Evolutionary conservation across 352 stramenopile genomes (phyloP), one percentile per base, ranked within the genome.

Genomic region (Globisporangium echinulatum): DNA sequence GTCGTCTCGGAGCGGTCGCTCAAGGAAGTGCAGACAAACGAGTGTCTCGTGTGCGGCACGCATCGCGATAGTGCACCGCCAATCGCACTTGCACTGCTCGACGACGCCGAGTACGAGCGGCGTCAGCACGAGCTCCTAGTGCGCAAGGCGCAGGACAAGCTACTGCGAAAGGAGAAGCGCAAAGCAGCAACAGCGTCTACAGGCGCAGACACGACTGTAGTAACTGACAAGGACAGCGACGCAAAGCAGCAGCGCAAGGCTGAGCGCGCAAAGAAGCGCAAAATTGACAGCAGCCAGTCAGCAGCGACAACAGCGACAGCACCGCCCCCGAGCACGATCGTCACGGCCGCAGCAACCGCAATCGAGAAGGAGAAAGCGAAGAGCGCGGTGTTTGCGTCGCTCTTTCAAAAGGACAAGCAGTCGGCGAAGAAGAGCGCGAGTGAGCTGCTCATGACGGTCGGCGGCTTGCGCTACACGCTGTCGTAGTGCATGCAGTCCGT

Each of bases 1-100:
- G 88, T 97, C 40, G 59, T 97, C 7, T 94, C 87, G 37, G 90
- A 96, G 59, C 87, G 87, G 37, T 83, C 88, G 49, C 61, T 96
- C 39, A 92, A 92, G 59, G 85, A 96, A 52, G 83, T 97, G 42
- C 70, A 80, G 19, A 77, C 76, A 4, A 71, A 64, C 7, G 82
- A 94, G 53, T 90, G 79, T 64, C 71, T 92, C 36, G 76, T 82
- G 52, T 95, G 82, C 49, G 69, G 77, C 19, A 77, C 79, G 11
- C 46, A 79, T 0, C 85, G 81, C 38, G 63, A 74, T n/a, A 69
- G 74, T 7, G 70, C 71, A 25, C 71, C 87, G 38, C 68, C 90
- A 14, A 82, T 90, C 46, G 64, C 60, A 47, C 75, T 97, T 40
- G 64, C 96, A 6, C 61, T 89, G 47, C 66, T 77, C 39, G 64